Percentiles rank a stretch among this genome's conserved stretches.
Conservation (phyloP, 169 alveolate genomes). For the Hepatocystis sp. region DNA sequence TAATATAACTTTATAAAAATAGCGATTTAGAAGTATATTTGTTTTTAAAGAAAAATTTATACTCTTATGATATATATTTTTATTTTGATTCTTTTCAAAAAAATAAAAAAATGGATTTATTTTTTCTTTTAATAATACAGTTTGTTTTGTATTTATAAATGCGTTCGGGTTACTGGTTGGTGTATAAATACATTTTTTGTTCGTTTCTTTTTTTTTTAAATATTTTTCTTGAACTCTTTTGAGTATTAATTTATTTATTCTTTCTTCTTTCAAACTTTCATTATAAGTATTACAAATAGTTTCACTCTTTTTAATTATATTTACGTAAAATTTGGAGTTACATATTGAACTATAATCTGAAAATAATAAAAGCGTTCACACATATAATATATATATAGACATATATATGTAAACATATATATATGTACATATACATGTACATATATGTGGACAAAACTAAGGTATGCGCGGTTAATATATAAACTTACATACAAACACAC, state of each 20-base stretch:
- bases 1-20: slow-evolving; percentile 51
- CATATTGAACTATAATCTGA: slow-evolving; percentile 57
- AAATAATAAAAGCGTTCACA: neutral
- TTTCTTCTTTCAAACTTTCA: slow-evolving; percentile 34
- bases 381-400: no score
- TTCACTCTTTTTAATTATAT: slow-evolving; percentile 67
- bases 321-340: slow-evolving; percentile 49
- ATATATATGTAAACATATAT: no score
- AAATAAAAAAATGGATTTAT: slow-evolving; percentile 69
- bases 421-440: no score
- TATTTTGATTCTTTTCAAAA: slow-evolving; percentile 33
- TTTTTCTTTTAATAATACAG: slow-evolving; percentile 16
- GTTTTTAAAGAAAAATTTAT: slow-evolving; percentile 60
- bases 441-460: no score
- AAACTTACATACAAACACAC: no score
- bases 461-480: no score
- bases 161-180: no score
- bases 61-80: slow-evolving; percentile 55
- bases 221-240: slow-evolving; percentile 40
- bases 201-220: slow-evolving; percentile 16
- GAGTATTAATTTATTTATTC: slow-evolving; percentile 14
- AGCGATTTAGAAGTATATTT: slow-evolving; percentile 38
- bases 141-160: slow-evolving; percentile 13
- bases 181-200: neutral
- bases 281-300: slow-evolving; percentile 18